Conservation (phyloP, 2,329 filamentous ascomycete species). For the Dothideomycetes sp. region DNA sequence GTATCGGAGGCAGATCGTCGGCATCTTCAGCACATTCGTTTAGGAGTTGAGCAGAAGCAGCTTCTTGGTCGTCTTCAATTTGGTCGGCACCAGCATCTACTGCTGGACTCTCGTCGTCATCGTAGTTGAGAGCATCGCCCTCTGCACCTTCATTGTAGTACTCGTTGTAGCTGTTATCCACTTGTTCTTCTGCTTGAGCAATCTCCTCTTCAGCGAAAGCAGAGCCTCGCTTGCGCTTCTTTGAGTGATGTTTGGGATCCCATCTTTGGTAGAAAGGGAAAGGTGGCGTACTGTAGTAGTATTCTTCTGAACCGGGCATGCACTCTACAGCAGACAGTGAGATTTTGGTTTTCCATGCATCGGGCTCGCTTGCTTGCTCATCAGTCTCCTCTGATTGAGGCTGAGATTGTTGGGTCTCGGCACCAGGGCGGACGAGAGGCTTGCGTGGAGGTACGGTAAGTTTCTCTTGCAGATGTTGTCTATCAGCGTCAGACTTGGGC, state of each 20-base stretch:
- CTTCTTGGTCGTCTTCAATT: slow-evolving; percentile 18
- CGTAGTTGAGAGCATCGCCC: slow-evolving; percentile 32
- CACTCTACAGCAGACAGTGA: slow-evolving; percentile 76
- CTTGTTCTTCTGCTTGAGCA: no score
- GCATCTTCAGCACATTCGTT: slow-evolving; percentile 22
- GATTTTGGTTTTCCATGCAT: slow-evolving; percentile 67
- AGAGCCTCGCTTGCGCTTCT: slow-evolving; percentile 26
- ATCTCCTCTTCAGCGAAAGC: slow-evolving; percentile 32
- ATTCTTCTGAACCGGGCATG: slow-evolving; percentile 48
- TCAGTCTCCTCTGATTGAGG: slow-evolving; percentile 22
- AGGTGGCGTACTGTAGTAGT: slow-evolving; percentile 64
- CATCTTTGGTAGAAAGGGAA: slow-evolving; percentile 82
- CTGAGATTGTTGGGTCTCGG: slow-evolving; percentile 19
- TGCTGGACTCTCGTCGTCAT: slow-evolving; percentile 23
- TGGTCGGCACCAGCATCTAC: slow-evolving; percentile 18
- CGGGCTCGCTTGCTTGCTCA: slow-evolving; percentile 37
- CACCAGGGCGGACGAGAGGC: not conserved
- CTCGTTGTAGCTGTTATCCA: slow-evolving; percentile 22
- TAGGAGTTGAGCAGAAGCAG: slow-evolving; percentile 24
- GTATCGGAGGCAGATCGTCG: slow-evolving; percentile 56
- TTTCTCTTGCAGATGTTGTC: slow-evolving; percentile 51
- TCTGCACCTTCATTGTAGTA: slow-evolving; percentile 26
- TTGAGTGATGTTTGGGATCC: slow-evolving; percentile 62
- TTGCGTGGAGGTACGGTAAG: slow-evolving; percentile 27
- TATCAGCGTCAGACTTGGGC: slow-evolving; percentile 60